These are phyloP conservation scores for Boletus rufocinnamomeus DNA, from an alignment of 768 basidiomycete species.

Conservation along the genomic window DNA sequence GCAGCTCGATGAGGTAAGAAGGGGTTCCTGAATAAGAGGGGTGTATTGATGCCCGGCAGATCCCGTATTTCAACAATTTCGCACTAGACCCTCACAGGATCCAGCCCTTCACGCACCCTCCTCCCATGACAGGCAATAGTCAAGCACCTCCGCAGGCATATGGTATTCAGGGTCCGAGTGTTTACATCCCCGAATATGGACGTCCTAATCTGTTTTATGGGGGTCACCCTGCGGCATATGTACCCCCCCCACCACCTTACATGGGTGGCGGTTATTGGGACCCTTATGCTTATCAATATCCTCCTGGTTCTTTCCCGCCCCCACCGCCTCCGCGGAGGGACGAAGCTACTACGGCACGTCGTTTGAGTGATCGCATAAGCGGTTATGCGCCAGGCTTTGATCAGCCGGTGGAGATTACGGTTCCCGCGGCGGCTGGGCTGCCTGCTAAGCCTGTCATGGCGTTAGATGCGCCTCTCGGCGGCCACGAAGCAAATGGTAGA, in stretches of 20 bases:
- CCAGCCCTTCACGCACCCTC: conserved; percentile 81
- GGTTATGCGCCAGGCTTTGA: conserved; percentile 63
- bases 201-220: conserved; percentile 44
- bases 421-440: conserved; percentile 70
- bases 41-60: conserved; percentile 43
- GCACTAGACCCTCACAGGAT: conserved; percentile 94
- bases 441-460: conserved; percentile 75
- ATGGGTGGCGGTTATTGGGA: conserved; percentile 47
- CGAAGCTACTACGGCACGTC: conserved; percentile 57
- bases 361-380: conserved; percentile 79
- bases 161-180: conserved; percentile 65
- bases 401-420: conserved; percentile 41
- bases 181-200: conserved; percentile 50
- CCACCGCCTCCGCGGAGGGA: conserved; percentile 52
- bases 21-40: conserved; percentile 9
- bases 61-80: conserved; percentile 94
- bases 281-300: conserved; percentile 45
- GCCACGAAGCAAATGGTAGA: conserved; percentile 33
- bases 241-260: conserved; percentile 41
- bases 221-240: conserved; percentile 37
- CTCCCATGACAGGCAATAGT: conserved; percentile 61
- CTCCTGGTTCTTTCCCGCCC: conserved; percentile 39
- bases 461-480: conserved; percentile 52
- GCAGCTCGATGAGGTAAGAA: conserved; percentile 77
- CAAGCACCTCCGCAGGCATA: conserved; percentile 86